Percentiles rank a stretch among this genome's conserved stretches.
These are phyloP conservation scores for Blastomyces gilchristii DNA, from an alignment of 2,329 filamentous ascomycete genomes.

Conservation along the genomic window DNA sequence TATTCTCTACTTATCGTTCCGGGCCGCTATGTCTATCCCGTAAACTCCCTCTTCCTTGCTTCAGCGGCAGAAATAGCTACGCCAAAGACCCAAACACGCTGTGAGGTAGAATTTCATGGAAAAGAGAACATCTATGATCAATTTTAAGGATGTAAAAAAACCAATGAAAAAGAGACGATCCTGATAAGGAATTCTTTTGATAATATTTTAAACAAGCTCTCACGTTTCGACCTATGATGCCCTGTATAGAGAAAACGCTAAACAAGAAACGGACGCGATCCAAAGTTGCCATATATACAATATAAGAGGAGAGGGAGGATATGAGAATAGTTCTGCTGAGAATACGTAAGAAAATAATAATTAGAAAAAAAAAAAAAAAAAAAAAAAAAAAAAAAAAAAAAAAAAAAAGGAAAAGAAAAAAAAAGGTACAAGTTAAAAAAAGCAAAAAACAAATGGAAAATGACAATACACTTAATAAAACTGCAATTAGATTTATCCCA, in stretches of 20 bases:
- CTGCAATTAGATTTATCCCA: slow-evolving; percentile 7
- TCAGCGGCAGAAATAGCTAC: not conserved
- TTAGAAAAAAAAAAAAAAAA: too few relatives aligned
- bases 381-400: too few relatives aligned
- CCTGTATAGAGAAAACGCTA: not conserved
- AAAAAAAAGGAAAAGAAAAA: too few relatives aligned
- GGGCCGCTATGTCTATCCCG: not conserved
- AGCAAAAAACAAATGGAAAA: not conserved
- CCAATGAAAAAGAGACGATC: not conserved
- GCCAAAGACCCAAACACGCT: not conserved
- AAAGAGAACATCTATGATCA: not conserved
- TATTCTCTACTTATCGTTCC: not conserved
- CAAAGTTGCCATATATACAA: slow-evolving; percentile 11
- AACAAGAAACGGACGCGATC: slow-evolving; percentile 2
- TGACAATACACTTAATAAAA: not conserved
- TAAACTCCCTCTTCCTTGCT: not conserved
- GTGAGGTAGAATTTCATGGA: not conserved
- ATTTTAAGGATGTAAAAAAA: not conserved
- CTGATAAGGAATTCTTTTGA: not conserved
- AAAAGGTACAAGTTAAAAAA: not conserved
- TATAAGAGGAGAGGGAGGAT: slow-evolving; percentile 11
- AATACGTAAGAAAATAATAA: not conserved
- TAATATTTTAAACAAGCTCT: not conserved
- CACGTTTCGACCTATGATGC: not conserved
- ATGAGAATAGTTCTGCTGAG: slow-evolving; percentile 7